Evolutionary conservation across 176 grass and related monocot species (phyloP), one percentile per base, ranked within the genome.

Genomic region (Carex myosuroides): DNA sequence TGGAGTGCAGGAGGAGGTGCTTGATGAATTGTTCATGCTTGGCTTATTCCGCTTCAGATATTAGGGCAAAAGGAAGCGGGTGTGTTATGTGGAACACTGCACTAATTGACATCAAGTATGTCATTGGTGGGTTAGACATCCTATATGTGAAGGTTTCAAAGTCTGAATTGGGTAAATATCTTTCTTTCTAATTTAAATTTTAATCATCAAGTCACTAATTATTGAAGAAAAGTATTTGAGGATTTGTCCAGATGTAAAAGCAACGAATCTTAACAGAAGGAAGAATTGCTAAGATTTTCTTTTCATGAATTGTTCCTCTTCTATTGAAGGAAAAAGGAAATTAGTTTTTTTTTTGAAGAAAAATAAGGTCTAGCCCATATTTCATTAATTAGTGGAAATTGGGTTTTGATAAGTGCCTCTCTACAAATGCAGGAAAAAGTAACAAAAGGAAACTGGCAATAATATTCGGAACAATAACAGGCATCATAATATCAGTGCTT

Each of bases 51-150:
- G 67, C 29, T 4, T 64, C 0, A 0, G 71, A 87, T 81, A 50
- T 60, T 14, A 69, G 24, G 21, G 81, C 14, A 20, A 57, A 80
- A 58, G 55, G 89, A 60, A 87, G 64, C 10, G 82, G 87, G 4
- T 96, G 94, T 80, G 26, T 96, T 4, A 58, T 92, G 79, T 95
- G 90, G 93, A 54, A 42, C 3, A 86, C 8, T 13, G 81, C 84
- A 12, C 81, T 94, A 0, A n/a, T 87, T 89, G 90, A 92, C 83
- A 88, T 84, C 3, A 81, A 63, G 35, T 65, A 63, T 81, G 13
- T 81, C 0, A 24, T 14, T 46, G 79, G 79, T 63, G 79, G 58
- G 37, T 37, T 6, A 64, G 26, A 26, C 26, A 26, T 26, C 26
- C 26, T 26, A 26, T 26, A 26, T 26, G 26, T 26, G 26, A 26